Base-by-base conservation (phyloP, 805 yeast species). In the Cyberlindnera xylosilytica region DNA sequence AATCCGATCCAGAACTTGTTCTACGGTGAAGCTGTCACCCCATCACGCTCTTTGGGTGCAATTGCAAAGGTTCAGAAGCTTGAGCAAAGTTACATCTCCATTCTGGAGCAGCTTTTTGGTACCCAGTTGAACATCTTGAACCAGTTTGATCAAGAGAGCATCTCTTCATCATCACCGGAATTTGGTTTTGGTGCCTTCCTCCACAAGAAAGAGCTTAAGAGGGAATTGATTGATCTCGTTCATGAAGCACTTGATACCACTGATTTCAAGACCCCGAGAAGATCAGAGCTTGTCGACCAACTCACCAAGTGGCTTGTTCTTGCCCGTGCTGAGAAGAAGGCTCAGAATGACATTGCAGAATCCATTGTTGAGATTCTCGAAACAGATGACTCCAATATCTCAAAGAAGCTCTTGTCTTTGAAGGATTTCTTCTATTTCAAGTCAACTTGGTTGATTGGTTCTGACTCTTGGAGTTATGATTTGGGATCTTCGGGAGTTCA, bases 401-500 rank as follows among this genome's bases (percentile, higher is more conserved):
- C 81, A 3, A 48, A 64, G 17, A 62, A 70, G 13, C 58, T 88
- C 20, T 63, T 83, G 40, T 62, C 66, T 4, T 60, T 70, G 33
- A 64, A 70, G 44, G 71, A 73, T 7, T 66, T 62, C 44, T 76
- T 86, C 52, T 50, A 56, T 22, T 61, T 71, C 42, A 69, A 70
- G 38, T 70, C 84, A 11, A 70, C 76, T 40, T 91, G 98, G 98
- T 71, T 91, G 46, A 71, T 91, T 43, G 97, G 97, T 24, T 88
- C 97, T 16, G 98, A 91, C 62, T 79, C 93, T 24, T 91, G 98
- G 98, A 77, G 96, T 17, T 89, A 83, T 60, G 98, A 91, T 66
- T 69, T 87, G 53, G 98, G 98, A 33, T 72, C 85, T 48, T 84
- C 96, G 6, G 96, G 97, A 61, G 82, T 91, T 39, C 97, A 91